A percentile compares a stretch with the other conserved stretches of the same genome.
Evolutionary conservation across 129 eudicot species (phyloP).

Genomic region (Daucus carota): DH1_v3.0 NC_030388.2:16999501-17000000

Average conservation of each 20-base stretch:
- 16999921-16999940: conserved; percentile 84
- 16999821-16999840: conserved; percentile 37
- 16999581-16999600: conserved; percentile 43
- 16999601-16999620: conserved; percentile 47
- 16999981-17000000: conserved; percentile 48
- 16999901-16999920: conserved; percentile 78
- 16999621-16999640: conserved; percentile 40
- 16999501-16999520: conserved; percentile 6
- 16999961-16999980: conserved; percentile 16
- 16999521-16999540: neutral
- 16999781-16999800: conserved; percentile 63
- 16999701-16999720: conserved; percentile 22
- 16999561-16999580: conserved; percentile 22
- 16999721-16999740: conserved; percentile 25
- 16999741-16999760: neutral
- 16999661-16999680: conserved; percentile 31
- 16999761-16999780: conserved; percentile 54
- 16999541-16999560: conserved; percentile 1
- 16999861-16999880: conserved; percentile 56
- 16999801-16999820: conserved; percentile 64
- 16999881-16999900: conserved; percentile 75
- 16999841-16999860: conserved; percentile 27
- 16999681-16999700: neutral
- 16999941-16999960: conserved; percentile 62
- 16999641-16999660: conserved; percentile 47